These are phyloP conservation scores for Exobasidium rhododendri DNA, from an alignment of 1,284 basidiomycete species.

Conservation along the genomic window DNA sequence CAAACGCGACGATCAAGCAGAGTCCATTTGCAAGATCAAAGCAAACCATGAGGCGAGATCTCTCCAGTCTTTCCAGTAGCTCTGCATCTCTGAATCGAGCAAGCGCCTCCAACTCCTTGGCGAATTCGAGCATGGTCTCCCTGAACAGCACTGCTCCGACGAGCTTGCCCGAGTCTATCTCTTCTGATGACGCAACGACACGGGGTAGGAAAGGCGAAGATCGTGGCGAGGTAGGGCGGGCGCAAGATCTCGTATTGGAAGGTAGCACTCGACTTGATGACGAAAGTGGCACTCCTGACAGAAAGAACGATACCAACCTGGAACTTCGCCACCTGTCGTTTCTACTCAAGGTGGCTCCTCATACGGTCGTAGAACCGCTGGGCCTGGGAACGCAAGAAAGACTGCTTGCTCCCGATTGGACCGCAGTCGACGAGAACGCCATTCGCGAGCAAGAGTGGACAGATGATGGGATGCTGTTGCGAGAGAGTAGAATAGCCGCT, in stretches of 20 bases:
- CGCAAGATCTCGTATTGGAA: background rate
- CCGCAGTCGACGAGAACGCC: slow-evolving; percentile 19
- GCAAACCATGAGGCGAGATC: background rate
- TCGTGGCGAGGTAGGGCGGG: background rate
- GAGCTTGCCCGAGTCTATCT: slow-evolving; percentile 27
- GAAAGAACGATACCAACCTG: background rate
- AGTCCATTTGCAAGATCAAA: background rate
- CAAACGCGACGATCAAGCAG: slow-evolving; percentile 14
- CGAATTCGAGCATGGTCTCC: slow-evolving; percentile 38
- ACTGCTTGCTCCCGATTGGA: slow-evolving; percentile 41
- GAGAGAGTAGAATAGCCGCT: slow-evolving; percentile 26
- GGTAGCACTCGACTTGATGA: background rate
- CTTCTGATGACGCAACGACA: slow-evolving; percentile 24
- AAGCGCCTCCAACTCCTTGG: slow-evolving; percentile 21
- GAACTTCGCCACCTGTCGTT: slow-evolving; percentile 44
- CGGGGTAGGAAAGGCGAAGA: slow-evolving; percentile 10
- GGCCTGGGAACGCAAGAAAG: slow-evolving; percentile 48
- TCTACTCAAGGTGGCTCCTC: slow-evolving; percentile 43
- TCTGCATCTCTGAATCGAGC: slow-evolving; percentile 5
- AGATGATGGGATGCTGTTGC: slow-evolving; percentile 20
- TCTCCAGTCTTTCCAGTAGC: slow-evolving; percentile 5
- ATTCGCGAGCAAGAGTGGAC: slow-evolving; percentile 13
- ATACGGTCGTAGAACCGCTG: slow-evolving; percentile 48
- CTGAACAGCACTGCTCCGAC: slow-evolving; percentile 41
- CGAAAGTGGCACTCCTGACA: background rate